Evolutionary conservation across 148 eudicot genomes (phyloP).

Genomic region (Silene uniflora): DNA sequence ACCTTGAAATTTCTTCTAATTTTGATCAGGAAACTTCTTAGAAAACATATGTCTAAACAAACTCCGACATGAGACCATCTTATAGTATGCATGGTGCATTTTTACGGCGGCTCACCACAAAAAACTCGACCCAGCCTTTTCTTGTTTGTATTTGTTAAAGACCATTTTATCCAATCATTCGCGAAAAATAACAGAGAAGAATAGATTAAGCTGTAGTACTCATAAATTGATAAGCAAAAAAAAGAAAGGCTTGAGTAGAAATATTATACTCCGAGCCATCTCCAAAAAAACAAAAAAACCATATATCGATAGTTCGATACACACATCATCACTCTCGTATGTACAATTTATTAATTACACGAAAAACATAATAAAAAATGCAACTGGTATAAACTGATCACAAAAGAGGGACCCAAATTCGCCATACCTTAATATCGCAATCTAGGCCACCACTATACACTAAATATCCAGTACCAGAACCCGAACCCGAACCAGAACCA

Average conservation of each 20-base stretch:
- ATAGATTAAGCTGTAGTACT: background rate
- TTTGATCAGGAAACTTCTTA: conserved; percentile 4
- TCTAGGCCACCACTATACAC: conserved; percentile 83
- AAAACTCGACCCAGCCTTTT: too few relatives aligned
- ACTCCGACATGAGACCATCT: background rate
- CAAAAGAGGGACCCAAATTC: conserved; percentile 40
- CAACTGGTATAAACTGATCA: conserved; percentile 8
- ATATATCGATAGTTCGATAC: background rate
- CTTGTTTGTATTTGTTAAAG: background rate
- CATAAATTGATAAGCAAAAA: background rate
- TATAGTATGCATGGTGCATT: background rate
- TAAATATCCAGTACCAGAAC: conserved; percentile 35
- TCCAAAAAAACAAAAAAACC: background rate
- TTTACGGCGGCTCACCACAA: too few relatives aligned
- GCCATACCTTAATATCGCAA: conserved; percentile 67
- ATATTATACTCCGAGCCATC: conserved; percentile 3
- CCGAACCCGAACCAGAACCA: conserved; percentile 23
- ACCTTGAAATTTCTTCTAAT: background rate
- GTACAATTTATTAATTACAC: conserved; percentile 12
- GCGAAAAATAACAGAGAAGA: background rate
- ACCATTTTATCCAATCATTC: background rate
- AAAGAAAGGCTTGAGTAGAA: conserved; percentile 1
- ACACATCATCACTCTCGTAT: conserved; percentile 13
- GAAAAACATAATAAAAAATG: conserved; percentile 5
- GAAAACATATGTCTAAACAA: background rate